Evolutionary conservation across 2,329 filamentous ascomycete species (phyloP).

Genomic region (Phaeosphaeria sp.): DNA sequence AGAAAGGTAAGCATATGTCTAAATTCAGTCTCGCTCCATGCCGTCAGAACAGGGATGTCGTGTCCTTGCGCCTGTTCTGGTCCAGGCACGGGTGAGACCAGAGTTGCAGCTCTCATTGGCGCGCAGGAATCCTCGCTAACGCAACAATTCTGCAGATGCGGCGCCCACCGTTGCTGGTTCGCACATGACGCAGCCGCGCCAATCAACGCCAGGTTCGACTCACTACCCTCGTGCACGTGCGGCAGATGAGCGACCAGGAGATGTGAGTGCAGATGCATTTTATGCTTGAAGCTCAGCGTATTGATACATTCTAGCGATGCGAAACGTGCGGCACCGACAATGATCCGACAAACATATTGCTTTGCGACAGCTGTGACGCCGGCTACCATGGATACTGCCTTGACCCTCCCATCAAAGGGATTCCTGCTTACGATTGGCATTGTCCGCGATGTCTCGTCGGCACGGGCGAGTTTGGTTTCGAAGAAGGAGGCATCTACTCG

Average conservation of each 20-base stretch:
- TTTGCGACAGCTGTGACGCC: slow-evolving; percentile 92
- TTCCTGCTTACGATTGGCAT: slow-evolving; percentile 91
- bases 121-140: slow-evolving; percentile 27
- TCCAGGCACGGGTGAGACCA: slow-evolving; percentile 22
- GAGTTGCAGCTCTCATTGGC: slow-evolving; percentile 25
- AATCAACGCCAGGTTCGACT: slow-evolving; percentile 71
- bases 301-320: slow-evolving; percentile 67
- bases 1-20: slow-evolving; percentile 70
- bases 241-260: slow-evolving; percentile 61
- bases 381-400: slow-evolving; percentile 88
- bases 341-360: slow-evolving; percentile 71
- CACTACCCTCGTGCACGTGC: slow-evolving; percentile 61
- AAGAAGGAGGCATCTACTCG: slow-evolving; percentile 95
- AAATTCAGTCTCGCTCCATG: slow-evolving; percentile 25
- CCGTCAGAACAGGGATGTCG: slow-evolving; percentile 31
- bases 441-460: slow-evolving; percentile 94
- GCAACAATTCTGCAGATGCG: slow-evolving; percentile 51
- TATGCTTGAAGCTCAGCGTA: slow-evolving; percentile 5
- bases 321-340: slow-evolving; percentile 85
- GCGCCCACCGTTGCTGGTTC: slow-evolving; percentile 89
- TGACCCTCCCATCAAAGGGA: slow-evolving; percentile 79
- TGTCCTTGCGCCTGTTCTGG: slow-evolving; percentile 15
- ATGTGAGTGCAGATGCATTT: slow-evolving; percentile 51
- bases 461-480: slow-evolving; percentile 95
- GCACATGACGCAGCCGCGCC: slow-evolving; percentile 93